Evolutionary conservation across 495 filamentous ascomycete genomes (phyloP).

Genomic region (Aspergillus bertholletiae): DNA sequence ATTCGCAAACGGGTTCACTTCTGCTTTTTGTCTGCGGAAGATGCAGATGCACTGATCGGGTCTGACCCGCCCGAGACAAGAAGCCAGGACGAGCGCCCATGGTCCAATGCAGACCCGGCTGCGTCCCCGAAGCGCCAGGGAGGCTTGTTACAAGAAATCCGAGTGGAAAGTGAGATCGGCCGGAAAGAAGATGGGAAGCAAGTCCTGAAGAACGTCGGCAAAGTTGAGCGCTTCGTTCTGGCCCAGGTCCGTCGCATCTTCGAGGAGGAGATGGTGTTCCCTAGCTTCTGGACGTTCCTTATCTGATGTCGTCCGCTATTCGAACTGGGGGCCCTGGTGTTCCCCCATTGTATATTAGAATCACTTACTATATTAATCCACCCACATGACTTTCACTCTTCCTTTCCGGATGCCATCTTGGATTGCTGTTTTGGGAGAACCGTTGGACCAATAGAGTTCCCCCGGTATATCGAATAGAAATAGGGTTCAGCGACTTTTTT

Average conservation of each 20-base stretch:
- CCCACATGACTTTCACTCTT: too few species aligned
- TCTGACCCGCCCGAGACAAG: conserved; percentile 45
- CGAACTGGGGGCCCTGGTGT: not conserved
- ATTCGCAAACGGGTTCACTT: conserved; percentile 79
- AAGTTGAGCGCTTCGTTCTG: conserved; percentile 95
- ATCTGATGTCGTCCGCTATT: conserved; percentile 51
- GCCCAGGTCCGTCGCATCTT: conserved; percentile 96
- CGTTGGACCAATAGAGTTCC: too few species aligned
- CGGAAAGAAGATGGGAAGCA: conserved; percentile 86
- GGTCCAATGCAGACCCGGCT: conserved; percentile 14
- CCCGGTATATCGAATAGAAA: too few species aligned
- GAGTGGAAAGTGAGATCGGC: conserved; percentile 96
- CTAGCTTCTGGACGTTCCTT: conserved; percentile 96
- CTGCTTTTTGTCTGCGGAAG: conserved; percentile 86
- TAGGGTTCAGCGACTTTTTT: too few species aligned
- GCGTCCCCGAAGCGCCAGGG: conserved; percentile 51
- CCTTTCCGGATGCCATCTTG: too few species aligned
- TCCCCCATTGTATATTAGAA: not conserved
- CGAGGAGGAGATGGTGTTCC: conserved; percentile 97
- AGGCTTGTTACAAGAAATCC: conserved; percentile 82
- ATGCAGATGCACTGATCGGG: conserved; percentile 65
- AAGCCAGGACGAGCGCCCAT: conserved; percentile 15
- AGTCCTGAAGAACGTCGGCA: conserved; percentile 95
- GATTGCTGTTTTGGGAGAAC: too few species aligned
- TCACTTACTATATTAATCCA: too few species aligned